Conservation (phyloP, 495 filamentous ascomycete species). For the Mytilinidion resinicola region DNA sequence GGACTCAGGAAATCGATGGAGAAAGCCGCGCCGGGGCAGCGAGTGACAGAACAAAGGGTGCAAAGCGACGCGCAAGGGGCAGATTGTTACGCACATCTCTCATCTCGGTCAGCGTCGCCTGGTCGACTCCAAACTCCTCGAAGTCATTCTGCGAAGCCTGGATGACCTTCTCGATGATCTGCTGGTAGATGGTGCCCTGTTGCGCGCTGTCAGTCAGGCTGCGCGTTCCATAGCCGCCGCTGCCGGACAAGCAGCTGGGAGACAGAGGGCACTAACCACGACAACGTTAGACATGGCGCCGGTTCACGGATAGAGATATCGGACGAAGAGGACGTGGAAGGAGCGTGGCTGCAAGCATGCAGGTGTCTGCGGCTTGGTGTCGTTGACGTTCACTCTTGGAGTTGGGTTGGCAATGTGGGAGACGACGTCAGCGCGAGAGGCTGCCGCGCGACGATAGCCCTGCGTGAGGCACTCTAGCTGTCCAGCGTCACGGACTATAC, state of each 20-base stretch:
- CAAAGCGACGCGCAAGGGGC: slow-evolving; percentile 5
- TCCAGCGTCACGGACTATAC: background rate
- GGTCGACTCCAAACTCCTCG: slow-evolving; percentile 90
- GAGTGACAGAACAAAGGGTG: slow-evolving; percentile 6
- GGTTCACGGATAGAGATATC: background rate
- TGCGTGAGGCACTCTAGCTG: background rate
- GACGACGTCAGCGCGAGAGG: slow-evolving; percentile 18
- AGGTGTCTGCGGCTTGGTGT: background rate
- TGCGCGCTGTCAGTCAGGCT: slow-evolving; percentile 16
- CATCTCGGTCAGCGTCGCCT: slow-evolving; percentile 75
- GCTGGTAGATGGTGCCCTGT: slow-evolving; percentile 71
- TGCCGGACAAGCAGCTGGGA: background rate
- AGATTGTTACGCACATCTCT: slow-evolving; percentile 58
- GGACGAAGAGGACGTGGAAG: background rate
- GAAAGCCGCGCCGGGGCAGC: background rate
- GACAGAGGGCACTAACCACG: slow-evolving; percentile 17
- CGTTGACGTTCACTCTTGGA: background rate
- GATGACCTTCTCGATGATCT: slow-evolving; percentile 89
- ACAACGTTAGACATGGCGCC: slow-evolving; percentile 26
- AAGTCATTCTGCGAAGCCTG: slow-evolving; percentile 85
- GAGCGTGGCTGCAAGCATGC: background rate
- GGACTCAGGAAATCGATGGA: background rate
- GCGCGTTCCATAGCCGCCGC: slow-evolving; percentile 3
- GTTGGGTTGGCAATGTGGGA: background rate
- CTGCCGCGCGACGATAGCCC: slow-evolving; percentile 6